phyloP scores from a whole-genome alignment of 2,329 filamentous ascomycete species.

The Ophiocordyceps unilateralis region DNA sequence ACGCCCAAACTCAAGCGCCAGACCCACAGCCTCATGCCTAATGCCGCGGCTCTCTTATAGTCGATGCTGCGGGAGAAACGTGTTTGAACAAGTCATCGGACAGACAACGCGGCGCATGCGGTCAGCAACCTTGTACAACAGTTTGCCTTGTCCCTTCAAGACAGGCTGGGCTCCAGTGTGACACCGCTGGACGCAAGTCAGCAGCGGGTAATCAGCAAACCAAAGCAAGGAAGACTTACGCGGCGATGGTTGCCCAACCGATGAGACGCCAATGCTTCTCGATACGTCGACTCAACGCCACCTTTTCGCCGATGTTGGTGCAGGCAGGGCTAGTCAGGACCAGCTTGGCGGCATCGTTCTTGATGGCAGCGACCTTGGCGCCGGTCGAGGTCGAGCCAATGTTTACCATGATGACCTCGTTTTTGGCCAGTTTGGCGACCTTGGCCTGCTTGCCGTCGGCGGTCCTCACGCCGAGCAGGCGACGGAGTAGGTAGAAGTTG shows the following conservation, averaged over 20 bases:
- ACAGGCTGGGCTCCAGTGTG: constrained; percentile 32
- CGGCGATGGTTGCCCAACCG: constrained; percentile 71
- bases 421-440: constrained; percentile 95
- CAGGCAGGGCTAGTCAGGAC: constrained; percentile 85
- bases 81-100: neutral
- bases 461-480: constrained; percentile 90
- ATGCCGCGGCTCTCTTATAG: constrained; percentile 1
- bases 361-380: constrained; percentile 92
- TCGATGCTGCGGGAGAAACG: neutral
- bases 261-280: constrained; percentile 98
- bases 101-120: neutral
- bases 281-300: constrained; percentile 86
- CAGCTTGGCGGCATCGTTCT: constrained; percentile 93
- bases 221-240: constrained; percentile 25
- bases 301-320: constrained; percentile 96
- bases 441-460: constrained; percentile 98
- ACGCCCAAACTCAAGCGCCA: neutral
- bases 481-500: constrained; percentile 95
- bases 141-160: constrained; percentile 10
- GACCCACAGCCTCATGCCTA: neutral
- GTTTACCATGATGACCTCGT: constrained; percentile 99
- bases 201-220: neutral
- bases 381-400: constrained; percentile 95
- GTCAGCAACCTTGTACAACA: neutral
- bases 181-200: constrained; percentile 26